Evolutionary conservation across 768 basidiomycete genomes (phyloP), one percentile per base, ranked within the genome.

Genomic region (Agaricus subrufescens): DNA sequence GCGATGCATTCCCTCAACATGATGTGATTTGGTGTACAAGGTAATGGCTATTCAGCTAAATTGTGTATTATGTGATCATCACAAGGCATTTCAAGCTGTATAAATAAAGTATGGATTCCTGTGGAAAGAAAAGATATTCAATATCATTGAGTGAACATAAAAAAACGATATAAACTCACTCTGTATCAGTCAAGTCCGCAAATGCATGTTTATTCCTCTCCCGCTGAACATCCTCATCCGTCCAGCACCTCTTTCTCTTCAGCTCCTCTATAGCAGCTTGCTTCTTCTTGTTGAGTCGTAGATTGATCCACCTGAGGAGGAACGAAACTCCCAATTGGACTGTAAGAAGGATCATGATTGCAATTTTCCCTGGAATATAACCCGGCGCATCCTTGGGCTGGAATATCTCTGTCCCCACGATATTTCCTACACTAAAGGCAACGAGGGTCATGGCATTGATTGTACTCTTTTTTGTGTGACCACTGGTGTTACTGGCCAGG

Each of bases 381-480:
- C 64, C 74, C 0, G 84, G 83, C 2, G 81, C 83, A 58, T 83
- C 83, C 58, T 80, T 75, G 0, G 84, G 79, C 31, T 78, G 81
- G 63, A 88, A 84, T 30, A 85, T 84, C 63, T 82, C 77, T 0
- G 82, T 76, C 4, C 86, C 86, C 54, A 84, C 73, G 46, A 85
- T 82, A 61, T 86, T 86, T 15, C 85, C 82, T 19, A 82, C 58
- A 47, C 75, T 74, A 62, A 85, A 84, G 0, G 80, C 68, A 3
- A 75, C 73, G 23, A 85, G 66, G 2, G 82, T 85, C 75, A 84
- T 72, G 3, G 82, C 78, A 53, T 85, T 85, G 60, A 85, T 75
- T 1, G 84, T 85, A 58, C 81, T 79, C 71, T 86, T 87, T 73
- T 87, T 86, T 5, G 84, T 86, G 50, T 84, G 81, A 0, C 83